These are phyloP conservation scores for Beauveria varroae DNA, from an alignment of 2,329 filamentous ascomycete species.

Conservation along the genomic window DNA sequence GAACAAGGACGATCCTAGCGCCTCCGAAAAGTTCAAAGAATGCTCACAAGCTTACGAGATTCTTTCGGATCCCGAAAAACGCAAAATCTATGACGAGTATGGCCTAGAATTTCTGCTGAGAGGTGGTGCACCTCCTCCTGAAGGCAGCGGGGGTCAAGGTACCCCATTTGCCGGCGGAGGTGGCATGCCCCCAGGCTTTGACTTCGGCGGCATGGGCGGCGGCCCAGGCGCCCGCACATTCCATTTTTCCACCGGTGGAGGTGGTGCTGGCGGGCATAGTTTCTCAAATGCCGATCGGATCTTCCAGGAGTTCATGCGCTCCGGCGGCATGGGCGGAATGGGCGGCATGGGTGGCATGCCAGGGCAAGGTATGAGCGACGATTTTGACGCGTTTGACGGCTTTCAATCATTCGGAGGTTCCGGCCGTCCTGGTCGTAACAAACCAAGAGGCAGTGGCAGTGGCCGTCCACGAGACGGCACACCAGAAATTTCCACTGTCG, in stretches of 20 bases:
- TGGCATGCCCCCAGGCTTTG: constrained; percentile 52
- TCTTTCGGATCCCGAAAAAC: constrained; percentile 92
- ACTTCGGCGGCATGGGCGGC: constrained; percentile 40
- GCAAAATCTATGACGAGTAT: constrained; percentile 90
- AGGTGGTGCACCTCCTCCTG: constrained; percentile 63
- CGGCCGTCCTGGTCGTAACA: constrained; percentile 27
- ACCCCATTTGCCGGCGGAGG: constrained; percentile 54
- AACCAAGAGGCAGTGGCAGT: background rate
- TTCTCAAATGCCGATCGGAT: constrained; percentile 81
- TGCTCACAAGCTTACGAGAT: constrained; percentile 97
- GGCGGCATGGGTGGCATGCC: constrained; percentile 31
- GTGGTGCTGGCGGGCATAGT: constrained; percentile 56
- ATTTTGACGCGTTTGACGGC: constrained; percentile 46
- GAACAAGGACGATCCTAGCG: constrained; percentile 83
- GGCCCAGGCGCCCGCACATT: constrained; percentile 47
- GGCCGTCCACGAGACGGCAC: constrained; percentile 42
- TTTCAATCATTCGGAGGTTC: constrained; percentile 43
- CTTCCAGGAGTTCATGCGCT: constrained; percentile 74
- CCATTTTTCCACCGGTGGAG: constrained; percentile 54
- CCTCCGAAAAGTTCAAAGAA: constrained; percentile 95
- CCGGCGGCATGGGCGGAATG: constrained; percentile 34
- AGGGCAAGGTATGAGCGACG: constrained; percentile 34
- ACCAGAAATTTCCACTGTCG: constrained; percentile 84
- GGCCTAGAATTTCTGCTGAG: constrained; percentile 88
- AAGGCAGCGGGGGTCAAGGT: constrained; percentile 45